Evolutionary conservation across 2,329 filamentous ascomycete species (phyloP).

Genomic region (Aphanocladium album): DNA sequence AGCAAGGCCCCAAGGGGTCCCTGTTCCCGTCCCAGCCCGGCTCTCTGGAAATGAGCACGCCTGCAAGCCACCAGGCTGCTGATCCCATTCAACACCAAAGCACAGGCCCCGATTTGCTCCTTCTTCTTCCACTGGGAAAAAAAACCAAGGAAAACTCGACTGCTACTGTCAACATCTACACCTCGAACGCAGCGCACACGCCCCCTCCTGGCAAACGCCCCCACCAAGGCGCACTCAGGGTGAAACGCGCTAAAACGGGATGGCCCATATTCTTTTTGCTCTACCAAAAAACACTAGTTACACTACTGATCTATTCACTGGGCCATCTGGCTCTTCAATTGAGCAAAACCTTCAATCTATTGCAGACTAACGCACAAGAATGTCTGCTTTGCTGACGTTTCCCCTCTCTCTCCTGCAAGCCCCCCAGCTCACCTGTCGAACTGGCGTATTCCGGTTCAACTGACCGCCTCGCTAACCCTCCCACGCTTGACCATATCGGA

Average conservation of each 20-base stretch:
- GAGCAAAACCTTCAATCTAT: not conserved
- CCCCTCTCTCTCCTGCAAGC: no score
- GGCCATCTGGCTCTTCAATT: no score
- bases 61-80: not conserved
- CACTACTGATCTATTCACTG: not conserved
- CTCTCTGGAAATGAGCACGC: not conserved
- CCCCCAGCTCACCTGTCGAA: not conserved
- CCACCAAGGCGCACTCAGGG: not conserved
- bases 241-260: conserved; percentile 11
- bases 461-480: not conserved
- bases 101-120: no score
- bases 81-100: not conserved
- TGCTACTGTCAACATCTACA: not conserved
- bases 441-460: not conserved
- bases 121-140: no score
- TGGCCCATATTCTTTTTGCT: not conserved
- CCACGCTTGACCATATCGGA: conserved; percentile 1
- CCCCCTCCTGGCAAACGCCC: not conserved
- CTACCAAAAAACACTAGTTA: not conserved
- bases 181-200: no score
- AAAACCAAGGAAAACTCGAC: not conserved
- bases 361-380: not conserved
- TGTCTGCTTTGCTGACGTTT: not conserved
- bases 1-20: not conserved
- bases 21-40: not conserved